Base-by-base conservation (phyloP, 176 grass and related monocot species). In the Ananas comosus region DNA sequence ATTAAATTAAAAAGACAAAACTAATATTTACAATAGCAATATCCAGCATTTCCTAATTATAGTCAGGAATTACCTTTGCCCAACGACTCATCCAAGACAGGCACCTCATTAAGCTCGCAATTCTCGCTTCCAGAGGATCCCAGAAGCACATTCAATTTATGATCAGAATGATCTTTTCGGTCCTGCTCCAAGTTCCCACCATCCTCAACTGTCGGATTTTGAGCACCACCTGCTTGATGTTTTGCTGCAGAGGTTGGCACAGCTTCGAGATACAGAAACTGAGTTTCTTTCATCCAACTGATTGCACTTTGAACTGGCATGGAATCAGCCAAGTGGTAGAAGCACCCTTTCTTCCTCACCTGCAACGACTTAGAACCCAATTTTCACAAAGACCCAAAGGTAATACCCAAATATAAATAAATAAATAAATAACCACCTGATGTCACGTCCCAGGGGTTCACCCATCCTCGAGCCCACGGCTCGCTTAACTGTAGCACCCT, bases 271-370 rank as follows among this genome's bases (percentile, higher is more conserved):
- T 96, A 80, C 48, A 91, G 81, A 86, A 87, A 87, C 65, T 70
- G 78, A 19, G 51, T 72, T 57, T 64, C 57, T 57, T 85, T 88
- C 23, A 76, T 69, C 80, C 71, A 78, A 67, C 67, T 18, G 51
- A 85, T 83, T 47, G 73, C 70, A 57, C 81, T 71, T 8, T 2
- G 77, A 61, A 96, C 56, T 66, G 73, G 52, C 86, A 93, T 85
- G 10, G 78, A 90, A 74, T 91, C 77, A 19, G 84, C 81, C 51
- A 99, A 78, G 69, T 80, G 79, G 74, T 86, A 99, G 68, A 93
- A 63, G 49, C 22, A 51, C 42, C 84, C 84, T 77, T 70, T 83
- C 17, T 56, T 65, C 51, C 24, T 61, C 52, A 85, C 85, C 94
- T 99, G 85, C 11, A 25, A 72, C 33, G 14, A 12, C 12, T 52